These are phyloP conservation scores for Claviceps purpurea DNA, from an alignment of 2,329 filamentous ascomycete genomes.

Conservation along the genomic window DNA sequence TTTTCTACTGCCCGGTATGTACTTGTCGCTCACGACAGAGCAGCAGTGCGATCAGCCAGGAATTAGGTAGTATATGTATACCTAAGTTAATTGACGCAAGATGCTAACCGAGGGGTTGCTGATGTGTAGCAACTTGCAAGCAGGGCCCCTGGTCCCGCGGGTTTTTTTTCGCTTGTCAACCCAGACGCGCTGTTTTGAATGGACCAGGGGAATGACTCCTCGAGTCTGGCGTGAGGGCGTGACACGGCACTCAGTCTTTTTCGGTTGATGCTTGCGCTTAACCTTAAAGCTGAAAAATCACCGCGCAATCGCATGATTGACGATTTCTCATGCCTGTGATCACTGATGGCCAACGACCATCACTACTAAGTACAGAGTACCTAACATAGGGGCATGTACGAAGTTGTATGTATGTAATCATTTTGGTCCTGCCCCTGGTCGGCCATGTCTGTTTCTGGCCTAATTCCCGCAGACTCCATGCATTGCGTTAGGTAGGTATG, in stretches of 20 bases:
- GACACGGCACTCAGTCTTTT: background rate
- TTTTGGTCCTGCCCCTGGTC: background rate
- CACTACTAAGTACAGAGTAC: background rate
- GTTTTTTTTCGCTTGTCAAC: background rate
- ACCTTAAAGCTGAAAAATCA: background rate
- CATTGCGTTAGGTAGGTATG: background rate
- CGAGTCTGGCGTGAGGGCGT: background rate
- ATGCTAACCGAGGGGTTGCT: background rate
- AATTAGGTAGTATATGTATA: background rate
- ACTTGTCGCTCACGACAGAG: background rate
- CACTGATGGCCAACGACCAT: background rate
- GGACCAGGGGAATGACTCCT: background rate
- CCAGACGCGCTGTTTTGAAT: background rate
- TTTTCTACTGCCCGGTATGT: background rate
- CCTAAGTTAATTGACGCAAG: background rate
- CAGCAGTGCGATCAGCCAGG: background rate
- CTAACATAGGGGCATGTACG: too few relatives aligned
- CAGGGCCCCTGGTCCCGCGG: background rate
- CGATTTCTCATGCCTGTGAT: background rate
- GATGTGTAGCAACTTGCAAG: background rate
- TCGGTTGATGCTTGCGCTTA: background rate
- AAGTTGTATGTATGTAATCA: too few relatives aligned
- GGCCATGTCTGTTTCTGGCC: background rate
- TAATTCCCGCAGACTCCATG: background rate
- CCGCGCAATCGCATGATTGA: background rate